A percentile compares a stretch with the other conserved stretches of the same genome.
These are phyloP conservation scores for Artomyces pyxidatus DNA, from an alignment of 768 basidiomycete genomes.

Conservation along the genomic window DNA sequence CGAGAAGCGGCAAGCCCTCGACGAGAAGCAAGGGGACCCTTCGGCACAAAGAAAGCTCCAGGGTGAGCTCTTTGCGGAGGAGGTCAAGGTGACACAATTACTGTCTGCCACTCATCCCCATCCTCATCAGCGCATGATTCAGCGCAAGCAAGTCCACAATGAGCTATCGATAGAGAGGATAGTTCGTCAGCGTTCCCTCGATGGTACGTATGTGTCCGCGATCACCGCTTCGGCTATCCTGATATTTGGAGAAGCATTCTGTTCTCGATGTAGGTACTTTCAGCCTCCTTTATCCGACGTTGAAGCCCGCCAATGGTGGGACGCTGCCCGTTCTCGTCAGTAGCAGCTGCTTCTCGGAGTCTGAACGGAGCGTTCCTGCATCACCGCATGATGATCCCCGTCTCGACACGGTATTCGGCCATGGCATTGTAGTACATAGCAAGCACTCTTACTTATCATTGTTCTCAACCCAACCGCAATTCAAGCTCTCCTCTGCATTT, in stretches of 20 bases:
- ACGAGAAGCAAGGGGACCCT: conserved; percentile 36
- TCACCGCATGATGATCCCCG: background rate
- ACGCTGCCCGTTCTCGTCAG: conserved; percentile 23
- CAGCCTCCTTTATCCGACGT: conserved; percentile 51
- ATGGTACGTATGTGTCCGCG: conserved; percentile 40
- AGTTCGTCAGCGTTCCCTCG: conserved; percentile 57
- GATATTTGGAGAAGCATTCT: conserved; percentile 47
- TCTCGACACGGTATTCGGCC: background rate
- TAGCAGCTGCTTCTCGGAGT: too few relatives aligned
- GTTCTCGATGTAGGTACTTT: conserved; percentile 74
- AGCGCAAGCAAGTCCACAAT: conserved; percentile 71
- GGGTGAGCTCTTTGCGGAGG: conserved; percentile 51
- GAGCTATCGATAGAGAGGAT: conserved; percentile 69
- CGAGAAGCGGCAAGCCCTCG: conserved; percentile 43
- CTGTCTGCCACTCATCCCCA: conserved; percentile 3
- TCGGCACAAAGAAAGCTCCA: conserved; percentile 41
- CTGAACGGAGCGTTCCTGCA: too few relatives aligned
- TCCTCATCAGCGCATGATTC: conserved; percentile 7
- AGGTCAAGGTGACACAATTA: conserved; percentile 53
- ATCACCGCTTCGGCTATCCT: conserved; percentile 6
- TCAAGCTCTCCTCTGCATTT: too few relatives aligned
- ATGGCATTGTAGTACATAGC: too few relatives aligned
- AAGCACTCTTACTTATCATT: too few relatives aligned
- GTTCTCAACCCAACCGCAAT: too few relatives aligned
- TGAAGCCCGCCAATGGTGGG: conserved; percentile 53